These are phyloP conservation scores for Dactylis glomerata DNA, from an alignment of 176 grass and related monocot species.

Conservation along the genomic window DNA sequence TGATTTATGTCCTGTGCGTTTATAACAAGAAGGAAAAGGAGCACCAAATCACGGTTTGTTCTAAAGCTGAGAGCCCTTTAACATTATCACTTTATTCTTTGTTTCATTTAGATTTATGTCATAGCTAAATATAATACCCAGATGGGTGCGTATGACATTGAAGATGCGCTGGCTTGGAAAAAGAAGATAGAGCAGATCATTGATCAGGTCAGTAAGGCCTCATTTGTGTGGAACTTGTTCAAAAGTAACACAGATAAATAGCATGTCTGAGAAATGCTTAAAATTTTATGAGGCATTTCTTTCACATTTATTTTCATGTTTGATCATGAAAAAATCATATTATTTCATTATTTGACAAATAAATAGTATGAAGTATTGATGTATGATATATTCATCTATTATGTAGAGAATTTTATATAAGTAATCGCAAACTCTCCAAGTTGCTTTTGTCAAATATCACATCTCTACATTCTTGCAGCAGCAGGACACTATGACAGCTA, in stretches of 20 bases:
- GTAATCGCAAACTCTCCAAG: background rate
- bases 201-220: constrained; percentile 65
- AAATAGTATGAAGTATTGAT: background rate
- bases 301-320: background rate
- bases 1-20: constrained; percentile 89
- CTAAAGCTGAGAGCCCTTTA: constrained; percentile 7
- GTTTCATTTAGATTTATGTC: background rate
- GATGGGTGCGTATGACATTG: constrained; percentile 90
- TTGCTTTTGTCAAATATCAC: background rate
- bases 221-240: background rate
- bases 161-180: constrained; percentile 86
- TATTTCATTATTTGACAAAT: constrained; percentile 20
- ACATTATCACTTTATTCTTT: background rate
- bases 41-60: constrained; percentile 76
- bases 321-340: background rate
- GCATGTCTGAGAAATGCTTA: background rate
- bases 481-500: constrained; percentile 49
- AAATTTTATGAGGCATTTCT: background rate
- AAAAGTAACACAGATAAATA: background rate
- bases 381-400: constrained; percentile 17
- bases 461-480: constrained; percentile 47
- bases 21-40: constrained; percentile 95
- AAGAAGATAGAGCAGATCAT: constrained; percentile 86
- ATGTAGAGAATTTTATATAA: background rate
- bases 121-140: constrained; percentile 24